These are phyloP conservation scores for Populus euphratica DNA, from an alignment of 345 rosid genomes.

Conservation along the genomic window DNA sequence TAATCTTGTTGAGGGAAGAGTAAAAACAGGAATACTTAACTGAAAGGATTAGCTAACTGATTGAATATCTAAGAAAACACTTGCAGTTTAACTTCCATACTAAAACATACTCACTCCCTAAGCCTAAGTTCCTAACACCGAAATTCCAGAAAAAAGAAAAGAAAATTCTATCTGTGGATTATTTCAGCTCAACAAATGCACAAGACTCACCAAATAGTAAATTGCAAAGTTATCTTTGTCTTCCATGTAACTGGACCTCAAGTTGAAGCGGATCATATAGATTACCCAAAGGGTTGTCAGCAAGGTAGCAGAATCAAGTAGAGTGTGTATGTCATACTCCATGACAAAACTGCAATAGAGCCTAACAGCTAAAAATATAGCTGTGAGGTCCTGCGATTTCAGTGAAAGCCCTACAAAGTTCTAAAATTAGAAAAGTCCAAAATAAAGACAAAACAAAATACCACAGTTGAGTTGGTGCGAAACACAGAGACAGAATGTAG, in stretches of 20 bases:
- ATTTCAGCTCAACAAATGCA: background rate
- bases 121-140: background rate
- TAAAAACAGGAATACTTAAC: background rate
- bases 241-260: conserved; percentile 88
- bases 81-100: background rate
- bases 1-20: too few species aligned
- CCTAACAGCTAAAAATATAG: conserved; percentile 83
- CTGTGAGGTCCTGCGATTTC: conserved; percentile 94
- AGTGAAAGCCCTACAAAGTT: conserved; percentile 75
- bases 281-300: conserved; percentile 96
- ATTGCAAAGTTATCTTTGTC: conserved; percentile 93
- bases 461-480: background rate
- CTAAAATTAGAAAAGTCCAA: background rate
- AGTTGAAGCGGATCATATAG: conserved; percentile 84
- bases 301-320: conserved; percentile 87
- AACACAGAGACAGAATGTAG: background rate
- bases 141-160: background rate
- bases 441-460: background rate
- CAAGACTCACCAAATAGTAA: conserved; percentile 72
- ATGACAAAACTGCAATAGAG: conserved; percentile 93
- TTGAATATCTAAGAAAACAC: background rate
- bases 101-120: background rate
- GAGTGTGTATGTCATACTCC: conserved; percentile 97
- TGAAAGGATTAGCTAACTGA: background rate
- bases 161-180: background rate